Conservation (phyloP, 768 basidiomycete genomes). For the Exsudoporus frostii region DNA sequence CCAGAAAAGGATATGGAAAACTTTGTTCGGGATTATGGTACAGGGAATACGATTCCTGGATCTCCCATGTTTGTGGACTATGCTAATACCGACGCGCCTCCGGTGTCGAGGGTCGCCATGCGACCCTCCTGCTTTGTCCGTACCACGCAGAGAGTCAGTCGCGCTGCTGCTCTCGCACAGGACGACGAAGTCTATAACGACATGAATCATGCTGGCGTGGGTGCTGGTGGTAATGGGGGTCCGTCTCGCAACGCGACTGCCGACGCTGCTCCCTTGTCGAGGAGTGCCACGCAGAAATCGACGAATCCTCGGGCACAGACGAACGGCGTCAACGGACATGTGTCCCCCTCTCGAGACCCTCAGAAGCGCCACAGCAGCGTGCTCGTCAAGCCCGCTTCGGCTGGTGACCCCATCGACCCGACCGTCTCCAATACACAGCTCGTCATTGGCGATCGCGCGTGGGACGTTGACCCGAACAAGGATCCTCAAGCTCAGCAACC, state of each 20-base stretch:
- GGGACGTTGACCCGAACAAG: slow-evolving; percentile 59
- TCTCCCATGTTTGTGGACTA: slow-evolving; percentile 86
- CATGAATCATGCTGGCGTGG: slow-evolving; percentile 58
- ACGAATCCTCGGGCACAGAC: slow-evolving; percentile 29
- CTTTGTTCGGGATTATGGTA: slow-evolving; percentile 87
- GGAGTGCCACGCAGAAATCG: slow-evolving; percentile 32
- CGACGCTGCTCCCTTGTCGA: slow-evolving; percentile 27
- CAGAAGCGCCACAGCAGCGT: slow-evolving; percentile 28
- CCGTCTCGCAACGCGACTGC: slow-evolving; percentile 35
- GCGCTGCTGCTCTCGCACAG: slow-evolving; percentile 23
- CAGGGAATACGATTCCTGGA: slow-evolving; percentile 84
- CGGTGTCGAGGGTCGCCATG: slow-evolving; percentile 54
- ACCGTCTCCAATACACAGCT: slow-evolving; percentile 60
- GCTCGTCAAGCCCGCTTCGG: slow-evolving; percentile 33
- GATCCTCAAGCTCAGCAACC: slow-evolving; percentile 67
- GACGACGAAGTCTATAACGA: slow-evolving; percentile 54
- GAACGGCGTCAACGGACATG: slow-evolving; percentile 32
- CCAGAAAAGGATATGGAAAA: slow-evolving; percentile 83
- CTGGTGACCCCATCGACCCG: slow-evolving; percentile 58
- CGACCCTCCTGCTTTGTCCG: slow-evolving; percentile 56
- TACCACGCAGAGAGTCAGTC: slow-evolving; percentile 34
- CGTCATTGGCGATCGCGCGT: slow-evolving; percentile 60
- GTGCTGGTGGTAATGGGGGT: slow-evolving; percentile 53
- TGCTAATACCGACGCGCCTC: slow-evolving; percentile 60
- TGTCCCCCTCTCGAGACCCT: slow-evolving; percentile 22